These are phyloP conservation scores for Pilasporangium apinafurcum DNA, from an alignment of 352 stramenopile genomes.

Conservation along the genomic window DNA sequence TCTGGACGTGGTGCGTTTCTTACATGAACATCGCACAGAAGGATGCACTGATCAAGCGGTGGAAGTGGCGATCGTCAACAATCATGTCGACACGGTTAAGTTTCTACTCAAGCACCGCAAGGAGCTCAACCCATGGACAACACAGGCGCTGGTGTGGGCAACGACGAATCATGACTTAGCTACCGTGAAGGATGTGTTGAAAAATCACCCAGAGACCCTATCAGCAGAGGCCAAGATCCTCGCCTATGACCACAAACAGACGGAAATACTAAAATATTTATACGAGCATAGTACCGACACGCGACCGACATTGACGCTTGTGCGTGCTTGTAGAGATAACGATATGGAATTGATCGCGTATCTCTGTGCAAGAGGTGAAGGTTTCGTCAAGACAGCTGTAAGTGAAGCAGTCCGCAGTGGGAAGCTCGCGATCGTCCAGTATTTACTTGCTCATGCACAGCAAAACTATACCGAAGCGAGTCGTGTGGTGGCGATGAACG, in stretches of 20 bases:
- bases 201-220: slow-evolving; percentile 16
- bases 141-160: slow-evolving; percentile 24
- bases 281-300: slow-evolving; percentile 40
- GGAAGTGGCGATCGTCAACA: slow-evolving; percentile 21
- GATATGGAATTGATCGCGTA: slow-evolving; percentile 51
- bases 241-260: slow-evolving; percentile 29
- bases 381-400: slow-evolving; percentile 54
- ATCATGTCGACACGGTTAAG: slow-evolving; percentile 24
- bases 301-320: slow-evolving; percentile 34
- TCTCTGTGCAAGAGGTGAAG: slow-evolving; percentile 25
- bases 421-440: slow-evolving; percentile 37
- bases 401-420: slow-evolving; percentile 33
- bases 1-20: slow-evolving; percentile 35
- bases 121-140: slow-evolving; percentile 43
- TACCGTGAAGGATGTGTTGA: slow-evolving; percentile 22
- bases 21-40: slow-evolving; percentile 36
- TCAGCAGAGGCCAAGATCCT: slow-evolving; percentile 37
- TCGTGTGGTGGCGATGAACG: slow-evolving; percentile 37
- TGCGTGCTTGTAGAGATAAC: slow-evolving; percentile 22
- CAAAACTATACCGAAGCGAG: slow-evolving; percentile 37
- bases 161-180: slow-evolving; percentile 25
- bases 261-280: slow-evolving; percentile 42
- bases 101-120: slow-evolving; percentile 40
- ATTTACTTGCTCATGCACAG: slow-evolving; percentile 31
- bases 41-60: slow-evolving; percentile 31